phyloP scores from a whole-genome alignment of 768 basidiomycete genomes.

The Psilocybe sp. region DNA sequence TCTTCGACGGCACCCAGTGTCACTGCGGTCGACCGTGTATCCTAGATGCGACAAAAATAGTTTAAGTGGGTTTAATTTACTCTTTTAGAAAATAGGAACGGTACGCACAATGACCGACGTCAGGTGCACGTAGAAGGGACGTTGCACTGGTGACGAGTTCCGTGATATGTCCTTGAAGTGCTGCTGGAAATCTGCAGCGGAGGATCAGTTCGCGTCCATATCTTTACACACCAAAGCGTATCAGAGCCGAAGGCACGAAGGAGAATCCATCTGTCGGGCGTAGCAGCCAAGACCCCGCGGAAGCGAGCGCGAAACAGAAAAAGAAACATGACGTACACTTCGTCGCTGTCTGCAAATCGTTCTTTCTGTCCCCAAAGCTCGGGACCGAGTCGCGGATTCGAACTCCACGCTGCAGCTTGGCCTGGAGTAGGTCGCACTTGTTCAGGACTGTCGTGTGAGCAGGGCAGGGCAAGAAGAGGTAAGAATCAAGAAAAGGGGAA shows the following conservation, averaged over 20 bases:
- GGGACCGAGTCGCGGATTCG: constrained; percentile 67
- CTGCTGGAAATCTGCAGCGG: constrained; percentile 63
- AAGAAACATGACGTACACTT: constrained; percentile 50
- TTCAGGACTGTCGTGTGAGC: constrained; percentile 44
- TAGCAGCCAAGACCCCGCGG: not conserved
- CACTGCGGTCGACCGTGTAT: constrained; percentile 69
- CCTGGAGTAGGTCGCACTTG: constrained; percentile 71
- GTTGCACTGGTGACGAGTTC: constrained; percentile 56
- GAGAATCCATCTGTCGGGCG: not conserved
- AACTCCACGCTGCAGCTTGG: constrained; percentile 67
- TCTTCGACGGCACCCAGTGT: constrained; percentile 74
- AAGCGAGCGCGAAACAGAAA: not conserved
- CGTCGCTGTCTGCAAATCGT: constrained; percentile 66
- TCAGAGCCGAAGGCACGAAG: not conserved
- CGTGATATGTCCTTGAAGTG: constrained; percentile 77
- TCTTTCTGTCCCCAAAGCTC: constrained; percentile 71
- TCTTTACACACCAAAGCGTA: constrained; percentile 2
- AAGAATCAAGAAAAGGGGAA: not conserved
- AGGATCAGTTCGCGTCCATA: not conserved
- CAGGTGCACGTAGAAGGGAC: constrained; percentile 69
- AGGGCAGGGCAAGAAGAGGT: constrained; percentile 5
- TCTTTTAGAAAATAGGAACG: not conserved
- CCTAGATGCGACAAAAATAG: constrained; percentile 36
- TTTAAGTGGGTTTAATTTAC: not conserved
- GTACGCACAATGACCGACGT: constrained; percentile 72